Percentiles rank a stretch among this genome's conserved stretches.
Conservation (phyloP, 176 grass and related monocot species). For the Musa troglodytarum region DNA sequence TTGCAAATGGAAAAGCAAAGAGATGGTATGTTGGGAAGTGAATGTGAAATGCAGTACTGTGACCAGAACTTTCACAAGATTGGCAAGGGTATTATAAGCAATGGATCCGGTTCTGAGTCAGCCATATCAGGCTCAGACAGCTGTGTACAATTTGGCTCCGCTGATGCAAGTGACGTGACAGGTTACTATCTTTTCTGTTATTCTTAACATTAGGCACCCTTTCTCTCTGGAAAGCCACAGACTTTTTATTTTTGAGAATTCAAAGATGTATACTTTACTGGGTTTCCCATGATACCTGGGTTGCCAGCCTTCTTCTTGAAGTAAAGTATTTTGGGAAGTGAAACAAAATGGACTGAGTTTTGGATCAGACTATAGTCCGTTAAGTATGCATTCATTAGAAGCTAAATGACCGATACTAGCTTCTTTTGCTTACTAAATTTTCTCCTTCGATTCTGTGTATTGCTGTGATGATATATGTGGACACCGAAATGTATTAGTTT, state of each 20-base stretch:
- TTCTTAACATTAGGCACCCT: too few relatives aligned
- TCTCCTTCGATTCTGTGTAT: background rate
- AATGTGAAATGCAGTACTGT: slow-evolving; percentile 10
- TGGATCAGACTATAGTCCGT: background rate
- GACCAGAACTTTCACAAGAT: slow-evolving; percentile 29
- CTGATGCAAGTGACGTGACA: slow-evolving; percentile 32
- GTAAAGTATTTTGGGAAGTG: background rate
- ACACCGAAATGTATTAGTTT: background rate
- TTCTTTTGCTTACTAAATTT: background rate
- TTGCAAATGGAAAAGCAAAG: slow-evolving; percentile 25
- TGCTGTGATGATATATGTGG: background rate
- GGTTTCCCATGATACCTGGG: too few relatives aligned
- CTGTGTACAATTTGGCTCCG: slow-evolving; percentile 21
- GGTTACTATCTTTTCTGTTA: slow-evolving; percentile 15
- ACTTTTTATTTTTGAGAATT: too few relatives aligned
- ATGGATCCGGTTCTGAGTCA: slow-evolving; percentile 34
- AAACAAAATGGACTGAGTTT: background rate
- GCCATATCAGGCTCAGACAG: slow-evolving; percentile 34
- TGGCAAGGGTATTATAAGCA: slow-evolving; percentile 32
- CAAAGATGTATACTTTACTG: too few relatives aligned
- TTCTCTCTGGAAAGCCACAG: too few relatives aligned
- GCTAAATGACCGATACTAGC: background rate
- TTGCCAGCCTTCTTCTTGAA: background rate
- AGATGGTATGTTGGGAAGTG: background rate
- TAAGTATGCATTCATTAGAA: background rate